phyloP scores from a whole-genome alignment of 495 filamentous ascomycete genomes.

The Staphylotrichum longicolle region DNA sequence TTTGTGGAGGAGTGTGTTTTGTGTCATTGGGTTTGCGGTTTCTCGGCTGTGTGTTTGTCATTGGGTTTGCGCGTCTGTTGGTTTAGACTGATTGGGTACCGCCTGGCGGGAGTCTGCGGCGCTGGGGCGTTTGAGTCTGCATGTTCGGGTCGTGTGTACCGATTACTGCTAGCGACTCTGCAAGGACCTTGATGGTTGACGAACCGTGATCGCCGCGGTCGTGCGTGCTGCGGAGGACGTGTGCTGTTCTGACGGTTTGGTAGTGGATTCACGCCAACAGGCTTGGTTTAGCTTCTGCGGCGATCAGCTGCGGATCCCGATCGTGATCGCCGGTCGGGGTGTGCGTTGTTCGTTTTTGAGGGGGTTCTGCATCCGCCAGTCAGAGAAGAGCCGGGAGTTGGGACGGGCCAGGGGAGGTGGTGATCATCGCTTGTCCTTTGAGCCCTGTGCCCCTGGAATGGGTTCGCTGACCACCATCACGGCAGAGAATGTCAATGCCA shows the following conservation, averaged over 20 bases:
- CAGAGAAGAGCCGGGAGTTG: neutral
- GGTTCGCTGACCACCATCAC: neutral
- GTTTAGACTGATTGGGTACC: neutral
- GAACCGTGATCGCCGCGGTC: neutral
- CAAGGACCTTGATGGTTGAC: slow-evolving; percentile 1
- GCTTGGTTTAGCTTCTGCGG: neutral
- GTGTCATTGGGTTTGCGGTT: neutral
- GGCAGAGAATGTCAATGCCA: neutral
- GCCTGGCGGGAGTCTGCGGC: neutral
- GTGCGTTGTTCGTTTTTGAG: neutral
- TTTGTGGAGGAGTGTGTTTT: neutral
- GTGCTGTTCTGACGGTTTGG: neutral
- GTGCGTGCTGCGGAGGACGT: slow-evolving; percentile 1
- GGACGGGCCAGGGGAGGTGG: neutral
- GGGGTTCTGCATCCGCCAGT: neutral
- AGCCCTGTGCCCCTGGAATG: neutral
- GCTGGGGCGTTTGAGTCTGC: neutral
- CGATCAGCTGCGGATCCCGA: slow-evolving; percentile 7
- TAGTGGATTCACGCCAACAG: neutral
- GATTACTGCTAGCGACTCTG: neutral
- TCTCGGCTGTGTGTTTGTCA: neutral
- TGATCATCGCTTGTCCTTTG: neutral
- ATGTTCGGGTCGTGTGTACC: no score
- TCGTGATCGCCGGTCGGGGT: neutral
- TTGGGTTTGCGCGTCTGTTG: neutral